phyloP scores from a whole-genome alignment of 2,329 filamentous ascomycete species.

The Botrytis paeoniae region DNA sequence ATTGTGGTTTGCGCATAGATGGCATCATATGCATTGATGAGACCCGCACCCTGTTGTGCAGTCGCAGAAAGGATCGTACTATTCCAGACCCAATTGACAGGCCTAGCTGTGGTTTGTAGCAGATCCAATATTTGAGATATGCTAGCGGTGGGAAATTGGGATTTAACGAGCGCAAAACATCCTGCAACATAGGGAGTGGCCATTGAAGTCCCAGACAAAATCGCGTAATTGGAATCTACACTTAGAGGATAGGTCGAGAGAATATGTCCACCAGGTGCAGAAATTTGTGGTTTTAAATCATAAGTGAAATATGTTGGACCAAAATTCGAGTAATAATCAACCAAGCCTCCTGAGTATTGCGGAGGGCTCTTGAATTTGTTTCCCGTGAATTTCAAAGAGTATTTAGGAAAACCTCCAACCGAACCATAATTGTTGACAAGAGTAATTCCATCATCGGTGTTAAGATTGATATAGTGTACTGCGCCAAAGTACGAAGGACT shows the following conservation, averaged over 20 bases:
- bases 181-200: conserved; percentile 39
- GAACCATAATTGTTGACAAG: conserved; percentile 22
- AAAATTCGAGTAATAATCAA: conserved; percentile 28
- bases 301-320: conserved; percentile 23
- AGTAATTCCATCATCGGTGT: conserved; percentile 19
- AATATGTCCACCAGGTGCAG: conserved; percentile 40
- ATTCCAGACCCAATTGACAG: conserved; percentile 34
- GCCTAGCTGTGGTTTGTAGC: conserved; percentile 37
- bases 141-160: conserved; percentile 33
- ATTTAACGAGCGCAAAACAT: conserved; percentile 40
- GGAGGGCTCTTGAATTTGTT: conserved; percentile 7
- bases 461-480: conserved; percentile 22
- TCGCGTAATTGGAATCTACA: conserved; percentile 36
- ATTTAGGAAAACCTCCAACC: conserved; percentile 23
- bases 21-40: conserved; percentile 39
- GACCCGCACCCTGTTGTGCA: conserved; percentile 40
- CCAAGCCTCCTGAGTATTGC: conserved; percentile 23
- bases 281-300: conserved; percentile 27
- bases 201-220: conserved; percentile 42
- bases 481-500: conserved; percentile 22
- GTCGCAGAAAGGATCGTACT: conserved; percentile 34
- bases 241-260: conserved; percentile 40
- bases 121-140: conserved; percentile 35
- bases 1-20: conserved; percentile 30
- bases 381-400: conserved; percentile 21